Evolutionary conservation across 495 filamentous ascomycete species (phyloP).

Genomic region (Aspergillus funiculosus): DNA sequence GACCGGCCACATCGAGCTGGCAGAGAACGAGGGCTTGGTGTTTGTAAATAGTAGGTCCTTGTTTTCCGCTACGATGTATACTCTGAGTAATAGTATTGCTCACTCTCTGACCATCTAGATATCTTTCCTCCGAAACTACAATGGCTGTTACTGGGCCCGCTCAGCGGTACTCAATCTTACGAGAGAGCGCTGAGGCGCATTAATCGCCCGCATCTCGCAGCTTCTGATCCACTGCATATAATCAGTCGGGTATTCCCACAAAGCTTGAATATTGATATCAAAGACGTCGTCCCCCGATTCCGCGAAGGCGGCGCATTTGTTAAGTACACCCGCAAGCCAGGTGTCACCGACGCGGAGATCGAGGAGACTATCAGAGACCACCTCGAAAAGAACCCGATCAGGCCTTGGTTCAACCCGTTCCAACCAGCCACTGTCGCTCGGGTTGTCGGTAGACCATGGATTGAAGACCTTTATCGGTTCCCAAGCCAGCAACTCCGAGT

Average conservation of each 20-base stretch:
- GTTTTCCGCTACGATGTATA: no score
- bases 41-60: conserved; percentile 87
- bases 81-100: background rate
- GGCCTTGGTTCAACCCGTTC: conserved; percentile 85
- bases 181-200: conserved; percentile 58
- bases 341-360: conserved; percentile 50
- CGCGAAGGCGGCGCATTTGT: conserved; percentile 94
- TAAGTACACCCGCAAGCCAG: conserved; percentile 64
- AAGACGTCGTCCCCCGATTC: conserved; percentile 70
- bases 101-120: conserved; percentile 44
- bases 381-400: conserved; percentile 64
- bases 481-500: conserved; percentile 70
- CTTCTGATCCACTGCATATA: conserved; percentile 58
- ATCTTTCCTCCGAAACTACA: conserved; percentile 76
- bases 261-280: conserved; percentile 58
- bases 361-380: conserved; percentile 49
- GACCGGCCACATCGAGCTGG: conserved; percentile 67
- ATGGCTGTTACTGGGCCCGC: conserved; percentile 56
- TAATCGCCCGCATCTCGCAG: conserved; percentile 51
- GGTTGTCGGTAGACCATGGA: conserved; percentile 84
- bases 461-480: conserved; percentile 84
- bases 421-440: conserved; percentile 59
- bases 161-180: conserved; percentile 51
- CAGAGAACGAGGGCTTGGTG: conserved; percentile 68
- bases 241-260: conserved; percentile 57